Evolutionary conservation across 768 basidiomycete genomes (phyloP).

Genomic region (Boletus tomentosulus): DNA sequence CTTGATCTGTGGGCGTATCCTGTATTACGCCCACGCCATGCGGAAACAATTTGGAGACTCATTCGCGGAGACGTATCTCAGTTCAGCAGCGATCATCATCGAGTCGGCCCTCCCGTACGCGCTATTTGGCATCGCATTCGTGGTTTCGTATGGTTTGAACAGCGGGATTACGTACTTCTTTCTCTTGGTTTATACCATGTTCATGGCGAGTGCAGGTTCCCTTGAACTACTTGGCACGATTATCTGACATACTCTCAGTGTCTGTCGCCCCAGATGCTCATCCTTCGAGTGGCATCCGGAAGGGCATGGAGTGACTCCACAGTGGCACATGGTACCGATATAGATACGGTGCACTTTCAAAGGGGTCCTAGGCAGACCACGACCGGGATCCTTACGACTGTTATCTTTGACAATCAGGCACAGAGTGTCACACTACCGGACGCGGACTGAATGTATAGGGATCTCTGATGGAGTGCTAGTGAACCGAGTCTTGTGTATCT

Average conservation of each 20-base stretch:
- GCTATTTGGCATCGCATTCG: conserved; percentile 5
- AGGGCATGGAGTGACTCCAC: conserved; percentile 5
- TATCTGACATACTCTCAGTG: conserved; percentile 1
- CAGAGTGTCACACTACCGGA: background rate
- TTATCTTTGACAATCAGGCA: background rate
- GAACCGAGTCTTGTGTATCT: too few species aligned
- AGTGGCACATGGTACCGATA: background rate
- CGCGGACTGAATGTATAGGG: background rate
- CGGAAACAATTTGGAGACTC: background rate
- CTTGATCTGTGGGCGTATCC: conserved; percentile 11
- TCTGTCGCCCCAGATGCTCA: conserved; percentile 14
- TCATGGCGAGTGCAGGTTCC: conserved; percentile 1
- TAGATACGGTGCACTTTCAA: background rate
- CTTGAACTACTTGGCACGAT: background rate
- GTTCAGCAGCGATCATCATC: conserved; percentile 1
- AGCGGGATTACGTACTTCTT: conserved; percentile 10
- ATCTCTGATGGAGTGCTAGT: background rate
- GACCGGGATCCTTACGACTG: background rate
- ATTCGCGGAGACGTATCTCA: conserved; percentile 5
- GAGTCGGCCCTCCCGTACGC: conserved; percentile 16
- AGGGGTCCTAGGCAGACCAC: background rate
- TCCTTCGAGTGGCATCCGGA: conserved; percentile 6
- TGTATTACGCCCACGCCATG: conserved; percentile 6
- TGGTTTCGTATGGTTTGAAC: conserved; percentile 4
- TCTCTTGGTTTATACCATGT: conserved; percentile 9